Percentiles rank a stretch among this genome's conserved stretches.
phyloP scores from a whole-genome alignment of 768 basidiomycete genomes.

The Mycena vitilis region DNA sequence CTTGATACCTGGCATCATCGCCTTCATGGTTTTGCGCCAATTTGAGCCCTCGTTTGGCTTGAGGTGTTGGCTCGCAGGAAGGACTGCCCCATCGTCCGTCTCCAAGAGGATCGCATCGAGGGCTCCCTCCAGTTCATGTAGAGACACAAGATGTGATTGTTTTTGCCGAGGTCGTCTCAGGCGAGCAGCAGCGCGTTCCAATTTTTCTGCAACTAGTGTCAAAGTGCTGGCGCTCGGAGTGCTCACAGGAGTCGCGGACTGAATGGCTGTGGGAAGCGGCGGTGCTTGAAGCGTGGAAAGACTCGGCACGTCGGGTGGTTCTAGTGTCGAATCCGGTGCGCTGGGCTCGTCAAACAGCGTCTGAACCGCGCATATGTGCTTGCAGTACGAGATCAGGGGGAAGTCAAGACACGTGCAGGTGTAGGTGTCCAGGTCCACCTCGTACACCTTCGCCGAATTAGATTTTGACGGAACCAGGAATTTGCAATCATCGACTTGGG shows the following conservation, averaged over 20 bases:
- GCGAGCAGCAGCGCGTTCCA: slow-evolving; percentile 2
- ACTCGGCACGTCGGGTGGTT: neutral
- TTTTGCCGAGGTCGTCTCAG: slow-evolving; percentile 3
- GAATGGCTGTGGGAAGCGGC: neutral
- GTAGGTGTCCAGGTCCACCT: slow-evolving; percentile 33
- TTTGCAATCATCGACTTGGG: too few relatives aligned
- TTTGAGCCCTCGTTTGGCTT: too few relatives aligned
- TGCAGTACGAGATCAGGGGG: slow-evolving; percentile 37
- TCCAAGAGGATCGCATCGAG: slow-evolving; percentile 6
- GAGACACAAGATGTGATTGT: too few relatives aligned
- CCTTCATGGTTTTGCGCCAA: neutral
- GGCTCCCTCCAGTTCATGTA: slow-evolving; percentile 8
- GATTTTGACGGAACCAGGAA: too few relatives aligned
- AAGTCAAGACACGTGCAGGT: slow-evolving; percentile 29
- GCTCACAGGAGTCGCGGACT: neutral
- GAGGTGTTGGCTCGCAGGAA: neutral
- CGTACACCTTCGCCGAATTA: slow-evolving; percentile 11
- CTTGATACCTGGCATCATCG: neutral
- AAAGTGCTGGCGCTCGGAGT: neutral
- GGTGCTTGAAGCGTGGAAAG: neutral
- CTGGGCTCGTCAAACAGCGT: slow-evolving; percentile 14
- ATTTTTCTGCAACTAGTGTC: neutral
- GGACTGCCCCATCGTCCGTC: slow-evolving; percentile 5
- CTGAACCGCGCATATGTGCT: slow-evolving; percentile 38
- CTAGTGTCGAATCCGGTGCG: neutral